phyloP scores from a whole-genome alignment of 257 asterid genomes.

The Gentiana straminea region DNA sequence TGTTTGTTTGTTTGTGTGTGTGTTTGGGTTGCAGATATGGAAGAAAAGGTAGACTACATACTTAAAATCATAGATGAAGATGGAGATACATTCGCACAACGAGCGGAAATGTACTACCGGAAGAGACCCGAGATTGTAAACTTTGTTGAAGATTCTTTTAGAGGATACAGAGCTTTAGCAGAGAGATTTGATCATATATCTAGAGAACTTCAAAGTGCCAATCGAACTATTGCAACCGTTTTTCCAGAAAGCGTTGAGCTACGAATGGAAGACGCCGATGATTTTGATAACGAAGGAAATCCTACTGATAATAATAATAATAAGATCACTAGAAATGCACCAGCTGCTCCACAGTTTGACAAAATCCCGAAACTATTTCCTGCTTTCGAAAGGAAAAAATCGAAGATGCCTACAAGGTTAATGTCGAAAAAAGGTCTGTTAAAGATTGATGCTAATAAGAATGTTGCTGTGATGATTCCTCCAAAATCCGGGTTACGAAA shows the following conservation, averaged over 20 bases:
- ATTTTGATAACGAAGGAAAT: slow-evolving; percentile 14
- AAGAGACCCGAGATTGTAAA: slow-evolving; percentile 43
- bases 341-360: slow-evolving; percentile 20
- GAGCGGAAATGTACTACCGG: slow-evolving; percentile 52
- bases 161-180: slow-evolving; percentile 45
- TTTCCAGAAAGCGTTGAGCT: slow-evolving; percentile 33
- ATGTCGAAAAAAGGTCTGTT: slow-evolving; percentile 32
- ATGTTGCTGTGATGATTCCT: slow-evolving; percentile 8
- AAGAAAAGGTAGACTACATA: slow-evolving; percentile 41
- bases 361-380: slow-evolving; percentile 19
- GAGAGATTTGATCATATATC: slow-evolving; percentile 49
- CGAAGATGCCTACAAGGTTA: slow-evolving; percentile 27
- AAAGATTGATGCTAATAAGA: slow-evolving; percentile 12
- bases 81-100: slow-evolving; percentile 40
- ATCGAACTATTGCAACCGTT: slow-evolving; percentile 36
- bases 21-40: slow-evolving; percentile 36
- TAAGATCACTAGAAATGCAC: slow-evolving; percentile 9
- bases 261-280: slow-evolving; percentile 26
- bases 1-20: no score
- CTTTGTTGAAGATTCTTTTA: slow-evolving; percentile 40
- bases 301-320: slow-evolving; percentile 5
- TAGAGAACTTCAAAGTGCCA: slow-evolving; percentile 42
- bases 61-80: slow-evolving; percentile 42
- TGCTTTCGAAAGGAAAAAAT: slow-evolving; percentile 7
- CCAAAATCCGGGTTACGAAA: slow-evolving; percentile 22